Percentiles rank a stretch among this genome's conserved stretches.
These are phyloP conservation scores for Lepiota venenata DNA, from an alignment of 768 basidiomycete genomes.

Conservation along the genomic window DNA sequence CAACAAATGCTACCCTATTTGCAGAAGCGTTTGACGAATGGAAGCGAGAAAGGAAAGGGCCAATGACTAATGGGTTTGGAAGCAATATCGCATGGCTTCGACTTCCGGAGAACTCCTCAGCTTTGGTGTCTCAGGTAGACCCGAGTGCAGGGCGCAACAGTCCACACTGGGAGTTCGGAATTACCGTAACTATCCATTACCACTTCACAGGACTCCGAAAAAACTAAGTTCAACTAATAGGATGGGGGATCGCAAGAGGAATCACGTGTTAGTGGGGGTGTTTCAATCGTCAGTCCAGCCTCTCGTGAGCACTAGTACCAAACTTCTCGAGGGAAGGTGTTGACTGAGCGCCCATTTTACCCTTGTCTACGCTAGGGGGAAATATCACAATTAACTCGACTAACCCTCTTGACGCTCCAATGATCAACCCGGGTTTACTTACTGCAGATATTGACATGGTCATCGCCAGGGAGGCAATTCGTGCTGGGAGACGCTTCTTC, in stretches of 20 bases:
- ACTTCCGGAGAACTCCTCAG: constrained; percentile 10
- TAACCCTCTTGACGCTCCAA: constrained; percentile 10
- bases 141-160: constrained; percentile 19
- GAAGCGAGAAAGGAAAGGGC: constrained; percentile 14
- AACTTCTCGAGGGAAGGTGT: neutral
- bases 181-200: neutral
- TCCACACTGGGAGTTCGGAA: constrained; percentile 20
- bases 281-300: constrained; percentile 9
- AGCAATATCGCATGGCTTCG: constrained; percentile 21
- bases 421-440: constrained; percentile 11
- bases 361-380: neutral
- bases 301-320: constrained; percentile 9
- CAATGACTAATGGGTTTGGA: constrained; percentile 5
- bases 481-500: neutral
- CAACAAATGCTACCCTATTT: constrained; percentile 3
- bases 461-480: constrained; percentile 16
- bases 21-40: constrained; percentile 14
- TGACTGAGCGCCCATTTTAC: neutral
- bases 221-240: neutral
- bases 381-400: constrained; percentile 11
- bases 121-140: constrained; percentile 13
- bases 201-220: neutral
- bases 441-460: constrained; percentile 16
- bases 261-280: neutral
- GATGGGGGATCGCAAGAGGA: constrained; percentile 3